Percentiles rank a stretch among this genome's conserved stretches.
Conservation (phyloP, 1,139 yeast genomes). For the Meyerozyma athensensis region DNA sequence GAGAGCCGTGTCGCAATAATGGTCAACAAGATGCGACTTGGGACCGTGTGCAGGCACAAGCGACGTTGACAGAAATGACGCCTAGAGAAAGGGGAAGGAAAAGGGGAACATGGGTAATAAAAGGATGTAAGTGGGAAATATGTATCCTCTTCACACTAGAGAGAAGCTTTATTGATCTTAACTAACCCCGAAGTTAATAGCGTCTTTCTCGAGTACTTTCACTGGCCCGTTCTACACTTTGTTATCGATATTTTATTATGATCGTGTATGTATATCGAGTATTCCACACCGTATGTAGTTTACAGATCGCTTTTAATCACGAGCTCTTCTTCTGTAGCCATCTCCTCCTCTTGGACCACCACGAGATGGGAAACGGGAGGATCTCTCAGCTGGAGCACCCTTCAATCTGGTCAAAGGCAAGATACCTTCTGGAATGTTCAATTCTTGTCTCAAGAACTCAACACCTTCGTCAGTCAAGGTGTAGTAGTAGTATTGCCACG, state of each 20-base stretch:
- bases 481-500: slow-evolving; percentile 99
- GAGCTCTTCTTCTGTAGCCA: slow-evolving; percentile 44
- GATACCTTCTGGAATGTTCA: slow-evolving; percentile 97
- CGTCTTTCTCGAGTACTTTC: too few relatives aligned
- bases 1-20: neutral
- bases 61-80: neutral
- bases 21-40: neutral
- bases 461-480: slow-evolving; percentile 99
- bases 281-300: slow-evolving; percentile 4
- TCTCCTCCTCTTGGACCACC: slow-evolving; percentile 41
- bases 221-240: neutral
- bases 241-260: slow-evolving; percentile 2
- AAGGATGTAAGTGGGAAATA: too few relatives aligned
- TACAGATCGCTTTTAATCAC: slow-evolving; percentile 28
- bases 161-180: too few relatives aligned
- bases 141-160: too few relatives aligned
- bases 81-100: neutral
- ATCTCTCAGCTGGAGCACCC: slow-evolving; percentile 86
- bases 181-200: too few relatives aligned
- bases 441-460: slow-evolving; percentile 96
- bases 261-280: slow-evolving; percentile 4
- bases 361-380: slow-evolving; percentile 46
- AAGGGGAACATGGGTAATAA: too few relatives aligned
- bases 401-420: slow-evolving; percentile 98
- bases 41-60: neutral